Conservation (phyloP, 768 basidiomycete genomes). For the Phylloporus arenicola region DNA sequence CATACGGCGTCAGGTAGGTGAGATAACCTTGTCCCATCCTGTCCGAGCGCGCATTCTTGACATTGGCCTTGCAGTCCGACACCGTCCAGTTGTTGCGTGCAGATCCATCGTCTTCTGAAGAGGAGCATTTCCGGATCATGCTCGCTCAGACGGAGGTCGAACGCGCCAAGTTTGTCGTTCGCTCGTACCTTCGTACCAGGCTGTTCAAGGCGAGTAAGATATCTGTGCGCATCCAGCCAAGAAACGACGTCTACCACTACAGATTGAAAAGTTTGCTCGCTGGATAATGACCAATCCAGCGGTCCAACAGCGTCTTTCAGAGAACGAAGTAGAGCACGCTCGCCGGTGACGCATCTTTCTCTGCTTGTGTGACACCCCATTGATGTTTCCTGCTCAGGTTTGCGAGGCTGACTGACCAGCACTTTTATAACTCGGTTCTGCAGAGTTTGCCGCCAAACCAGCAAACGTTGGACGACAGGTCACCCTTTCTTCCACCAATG, state of each 20-base stretch:
- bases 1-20: conserved; percentile 72
- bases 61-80: conserved; percentile 50
- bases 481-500: conserved; percentile 71
- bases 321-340: conserved; percentile 78
- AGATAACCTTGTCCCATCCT: not conserved
- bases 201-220: conserved; percentile 65
- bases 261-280: conserved; percentile 89
- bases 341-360: conserved; percentile 44
- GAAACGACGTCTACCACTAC: not conserved
- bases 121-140: conserved; percentile 90
- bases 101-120: conserved; percentile 82
- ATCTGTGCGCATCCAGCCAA: not conserved
- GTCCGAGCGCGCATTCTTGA: not conserved
- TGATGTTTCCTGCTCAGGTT: conserved; percentile 44
- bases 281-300: conserved; percentile 67
- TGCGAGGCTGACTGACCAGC: conserved; percentile 67
- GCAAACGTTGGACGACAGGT: conserved; percentile 68
- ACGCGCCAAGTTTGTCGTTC: conserved; percentile 85
- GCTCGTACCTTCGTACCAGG: conserved; percentile 84
- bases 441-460: conserved; percentile 77
- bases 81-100: conserved; percentile 70
- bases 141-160: conserved; percentile 94
- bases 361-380: not conserved
- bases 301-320: conserved; percentile 73
- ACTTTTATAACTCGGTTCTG: conserved; percentile 75